These are phyloP conservation scores for Penicillium simplicissimum DNA, from an alignment of 495 filamentous ascomycete genomes.

Conservation along the genomic window DNA sequence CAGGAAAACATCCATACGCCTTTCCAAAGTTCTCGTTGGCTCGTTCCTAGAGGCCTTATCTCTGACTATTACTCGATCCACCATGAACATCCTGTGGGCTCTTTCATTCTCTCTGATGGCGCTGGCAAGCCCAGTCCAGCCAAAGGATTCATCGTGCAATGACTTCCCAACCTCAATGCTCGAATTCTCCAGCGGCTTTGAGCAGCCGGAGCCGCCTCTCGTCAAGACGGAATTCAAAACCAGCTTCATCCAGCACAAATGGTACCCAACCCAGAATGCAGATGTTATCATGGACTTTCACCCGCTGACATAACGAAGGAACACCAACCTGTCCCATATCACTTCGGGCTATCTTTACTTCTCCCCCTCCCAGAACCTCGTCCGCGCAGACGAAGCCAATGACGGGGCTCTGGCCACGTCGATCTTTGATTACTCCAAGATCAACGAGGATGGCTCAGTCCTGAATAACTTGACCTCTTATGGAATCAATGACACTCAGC, in stretches of 20 bases:
- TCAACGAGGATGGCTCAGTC: slow-evolving; percentile 28
- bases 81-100: not conserved
- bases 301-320: slow-evolving; percentile 22
- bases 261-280: slow-evolving; percentile 17
- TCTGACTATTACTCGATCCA: not conserved
- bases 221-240: slow-evolving; percentile 28
- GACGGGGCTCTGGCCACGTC: slow-evolving; percentile 28
- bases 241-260: slow-evolving; percentile 35
- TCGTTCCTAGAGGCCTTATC: not conserved
- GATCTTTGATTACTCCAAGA: slow-evolving; percentile 34
- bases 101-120: not conserved
- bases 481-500: slow-evolving; percentile 2
- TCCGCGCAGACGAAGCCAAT: slow-evolving; percentile 31
- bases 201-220: slow-evolving; percentile 31
- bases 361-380: slow-evolving; percentile 24
- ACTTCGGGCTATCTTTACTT: slow-evolving; percentile 31
- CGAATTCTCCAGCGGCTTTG: slow-evolving; percentile 25
- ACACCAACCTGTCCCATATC: slow-evolving; percentile 34
- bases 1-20: not conserved
- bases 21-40: not conserved
- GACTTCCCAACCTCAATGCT: slow-evolving; percentile 22
- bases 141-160: not conserved
- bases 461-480: slow-evolving; percentile 29
- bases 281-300: not conserved
- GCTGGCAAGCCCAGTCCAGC: not conserved